phyloP scores from a whole-genome alignment of 2,329 filamentous ascomycete genomes.

The Pseudogymnoascus sp. region DNA sequence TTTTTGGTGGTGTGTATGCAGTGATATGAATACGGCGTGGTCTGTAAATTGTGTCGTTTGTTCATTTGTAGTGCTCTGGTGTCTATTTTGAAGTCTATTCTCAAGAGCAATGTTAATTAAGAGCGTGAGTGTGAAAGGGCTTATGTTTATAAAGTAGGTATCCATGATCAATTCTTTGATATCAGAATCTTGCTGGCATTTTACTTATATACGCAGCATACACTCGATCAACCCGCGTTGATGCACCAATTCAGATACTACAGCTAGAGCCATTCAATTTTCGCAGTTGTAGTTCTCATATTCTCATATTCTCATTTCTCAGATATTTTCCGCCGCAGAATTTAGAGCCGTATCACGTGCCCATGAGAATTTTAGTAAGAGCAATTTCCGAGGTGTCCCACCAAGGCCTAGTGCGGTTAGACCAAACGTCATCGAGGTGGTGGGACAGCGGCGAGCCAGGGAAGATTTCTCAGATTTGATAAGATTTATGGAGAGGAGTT shows the following conservation, averaged over 20 bases:
- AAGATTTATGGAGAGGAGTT: neutral
- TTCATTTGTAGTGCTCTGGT: neutral
- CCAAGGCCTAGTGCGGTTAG: neutral
- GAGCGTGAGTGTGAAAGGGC: neutral
- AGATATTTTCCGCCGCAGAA: neutral
- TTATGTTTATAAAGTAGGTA: neutral
- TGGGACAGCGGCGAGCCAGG: neutral
- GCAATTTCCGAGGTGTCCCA: neutral
- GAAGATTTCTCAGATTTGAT: neutral
- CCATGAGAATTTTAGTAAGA: neutral
- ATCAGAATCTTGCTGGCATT: neutral
- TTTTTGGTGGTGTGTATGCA: neutral
- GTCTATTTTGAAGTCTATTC: neutral
- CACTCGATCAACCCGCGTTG: neutral
- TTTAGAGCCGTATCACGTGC: neutral
- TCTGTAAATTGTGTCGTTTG: neutral
- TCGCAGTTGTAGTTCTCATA: neutral
- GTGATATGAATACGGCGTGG: neutral
- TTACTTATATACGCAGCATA: neutral
- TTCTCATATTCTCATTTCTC: neutral
- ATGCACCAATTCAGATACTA: neutral
- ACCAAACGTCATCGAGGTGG: neutral
- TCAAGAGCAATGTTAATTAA: neutral
- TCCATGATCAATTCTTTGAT: neutral
- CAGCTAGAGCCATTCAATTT: neutral